A percentile compares a stretch with the other conserved stretches of the same genome.
phyloP scores from a whole-genome alignment of 768 basidiomycete genomes.

The Hericium alpestre region DNA sequence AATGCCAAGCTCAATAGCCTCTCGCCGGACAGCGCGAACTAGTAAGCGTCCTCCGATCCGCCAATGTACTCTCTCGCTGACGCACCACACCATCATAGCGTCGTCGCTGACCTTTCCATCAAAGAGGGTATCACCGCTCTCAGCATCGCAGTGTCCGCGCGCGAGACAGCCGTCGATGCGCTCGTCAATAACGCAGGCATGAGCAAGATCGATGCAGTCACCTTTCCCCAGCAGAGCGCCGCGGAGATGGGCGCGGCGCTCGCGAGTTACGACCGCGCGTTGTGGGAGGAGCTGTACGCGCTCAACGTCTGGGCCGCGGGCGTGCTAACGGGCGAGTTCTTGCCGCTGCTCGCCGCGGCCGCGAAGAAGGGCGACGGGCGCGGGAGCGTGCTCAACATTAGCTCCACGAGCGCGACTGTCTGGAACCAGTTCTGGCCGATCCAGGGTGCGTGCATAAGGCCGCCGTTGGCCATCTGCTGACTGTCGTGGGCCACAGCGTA shows the following conservation, averaged over 20 bases:
- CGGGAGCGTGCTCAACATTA: background rate
- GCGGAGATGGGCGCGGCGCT: slow-evolving; percentile 60
- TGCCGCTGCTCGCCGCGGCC: slow-evolving; percentile 37
- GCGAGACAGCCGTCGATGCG: slow-evolving; percentile 61
- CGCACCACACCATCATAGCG: slow-evolving; percentile 46
- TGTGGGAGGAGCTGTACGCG: slow-evolving; percentile 66
- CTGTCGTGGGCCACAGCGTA: background rate
- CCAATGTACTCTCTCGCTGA: slow-evolving; percentile 54
- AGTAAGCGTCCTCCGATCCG: slow-evolving; percentile 21
- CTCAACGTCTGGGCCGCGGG: slow-evolving; percentile 57
- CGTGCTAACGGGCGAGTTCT: slow-evolving; percentile 64
- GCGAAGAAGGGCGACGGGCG: background rate
- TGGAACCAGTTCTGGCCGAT: slow-evolving; percentile 39
- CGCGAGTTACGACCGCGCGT: slow-evolving; percentile 54
- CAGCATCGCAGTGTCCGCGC: slow-evolving; percentile 44
- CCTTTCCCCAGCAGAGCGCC: slow-evolving; percentile 35
- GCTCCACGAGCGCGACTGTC: background rate
- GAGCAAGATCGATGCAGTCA: slow-evolving; percentile 27
- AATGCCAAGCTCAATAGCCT: slow-evolving; percentile 37
- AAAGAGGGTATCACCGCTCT: slow-evolving; percentile 24
- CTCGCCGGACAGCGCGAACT: slow-evolving; percentile 2
- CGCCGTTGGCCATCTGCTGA: slow-evolving; percentile 67
- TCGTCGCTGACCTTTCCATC: slow-evolving; percentile 50
- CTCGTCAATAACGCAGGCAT: slow-evolving; percentile 70
- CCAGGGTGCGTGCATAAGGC: slow-evolving; percentile 71